phyloP scores from a whole-genome alignment of 169 alveolate genomes.

The Plasmodium cynomolgi region DNA sequence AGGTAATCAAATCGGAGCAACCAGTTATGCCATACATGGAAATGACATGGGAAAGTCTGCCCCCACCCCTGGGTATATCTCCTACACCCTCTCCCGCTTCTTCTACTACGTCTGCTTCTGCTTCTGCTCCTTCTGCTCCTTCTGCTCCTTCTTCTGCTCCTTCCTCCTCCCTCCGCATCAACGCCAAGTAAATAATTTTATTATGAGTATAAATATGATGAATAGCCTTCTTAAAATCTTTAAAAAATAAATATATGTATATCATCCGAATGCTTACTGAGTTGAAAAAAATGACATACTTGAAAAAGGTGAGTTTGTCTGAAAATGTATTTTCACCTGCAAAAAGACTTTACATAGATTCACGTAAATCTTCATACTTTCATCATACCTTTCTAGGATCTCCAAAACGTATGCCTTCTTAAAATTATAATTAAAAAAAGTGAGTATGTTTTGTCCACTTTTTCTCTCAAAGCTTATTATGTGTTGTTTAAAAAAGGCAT shows the following conservation, averaged over 20 bases:
- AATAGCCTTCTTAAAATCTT: conserved; percentile 39
- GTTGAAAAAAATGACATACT: conserved; percentile 66
- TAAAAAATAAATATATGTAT: conserved; percentile 60
- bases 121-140: neutral
- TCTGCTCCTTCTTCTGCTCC: neutral
- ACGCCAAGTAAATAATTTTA: conserved; percentile 42
- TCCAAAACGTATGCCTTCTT: conserved; percentile 70
- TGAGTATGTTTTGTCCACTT: conserved; percentile 20
- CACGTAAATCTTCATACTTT: conserved; percentile 71
- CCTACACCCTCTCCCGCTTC: neutral
- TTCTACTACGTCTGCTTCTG: too few relatives aligned
- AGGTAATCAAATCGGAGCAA: conserved; percentile 16
- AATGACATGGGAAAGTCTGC: neutral
- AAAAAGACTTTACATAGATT: conserved; percentile 62
- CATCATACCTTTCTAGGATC: conserved; percentile 70
- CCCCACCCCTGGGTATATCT: neutral
- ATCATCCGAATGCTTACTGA: conserved; percentile 64
- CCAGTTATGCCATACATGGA: conserved; percentile 27
- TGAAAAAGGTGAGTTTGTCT: conserved; percentile 27
- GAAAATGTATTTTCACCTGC: conserved; percentile 35
- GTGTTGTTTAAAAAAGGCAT: conserved; percentile 62
- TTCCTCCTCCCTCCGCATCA: conserved; percentile 12
- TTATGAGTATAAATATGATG: conserved; percentile 73
- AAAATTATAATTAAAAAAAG: conserved; percentile 64
- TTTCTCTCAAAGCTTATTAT: conserved; percentile 58